These are phyloP conservation scores for Erucastrum elatum DNA, from an alignment of 345 rosid species.

Conservation along the genomic window DNA sequence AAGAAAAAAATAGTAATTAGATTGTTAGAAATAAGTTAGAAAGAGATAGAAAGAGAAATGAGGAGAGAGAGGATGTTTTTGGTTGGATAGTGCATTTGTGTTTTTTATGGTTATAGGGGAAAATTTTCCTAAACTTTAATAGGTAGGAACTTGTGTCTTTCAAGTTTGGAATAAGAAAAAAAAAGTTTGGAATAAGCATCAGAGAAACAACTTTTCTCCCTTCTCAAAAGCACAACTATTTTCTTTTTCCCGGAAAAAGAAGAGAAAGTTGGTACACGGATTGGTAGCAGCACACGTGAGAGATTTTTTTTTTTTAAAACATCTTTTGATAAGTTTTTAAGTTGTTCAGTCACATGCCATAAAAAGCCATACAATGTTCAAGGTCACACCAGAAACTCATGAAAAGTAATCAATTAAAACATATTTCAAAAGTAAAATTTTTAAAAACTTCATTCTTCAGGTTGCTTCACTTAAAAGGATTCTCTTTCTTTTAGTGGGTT, in stretches of 20 bases:
- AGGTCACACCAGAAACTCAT: slow-evolving; percentile 7
- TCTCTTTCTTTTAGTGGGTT: slow-evolving; percentile 23
- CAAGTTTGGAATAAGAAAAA: slow-evolving; percentile 44
- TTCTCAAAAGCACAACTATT: slow-evolving; percentile 34
- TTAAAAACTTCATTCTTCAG: slow-evolving; percentile 8
- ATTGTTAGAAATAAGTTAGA: no score
- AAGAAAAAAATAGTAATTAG: no score
- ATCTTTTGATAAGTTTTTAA: slow-evolving; percentile 22
- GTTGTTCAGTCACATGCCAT: slow-evolving; percentile 36
- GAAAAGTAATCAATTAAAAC: slow-evolving; percentile 7
- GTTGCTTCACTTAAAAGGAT: slow-evolving; percentile 37
- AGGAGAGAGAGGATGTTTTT: no score
- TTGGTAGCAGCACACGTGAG: slow-evolving; percentile 40
- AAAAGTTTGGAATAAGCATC: slow-evolving; percentile 45
- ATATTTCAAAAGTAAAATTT: slow-evolving; percentile 12
- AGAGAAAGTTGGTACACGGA: slow-evolving; percentile 39
- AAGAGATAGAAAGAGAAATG: no score
- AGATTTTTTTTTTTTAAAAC: slow-evolving; percentile 11
- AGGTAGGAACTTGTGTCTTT: slow-evolving; percentile 19
- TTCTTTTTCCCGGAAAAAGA: slow-evolving; percentile 4
- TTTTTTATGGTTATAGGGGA: no score
- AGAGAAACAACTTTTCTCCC: slow-evolving; percentile 9
- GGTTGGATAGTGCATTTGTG: no score
- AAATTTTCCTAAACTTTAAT: not conserved
- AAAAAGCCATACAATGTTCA: slow-evolving; percentile 32